Percentiles rank a stretch among this genome's conserved stretches.
These are phyloP conservation scores for Penicillium sp. DNA, from an alignment of 2,329 filamentous ascomycete species.

Conservation along the genomic window DNA sequence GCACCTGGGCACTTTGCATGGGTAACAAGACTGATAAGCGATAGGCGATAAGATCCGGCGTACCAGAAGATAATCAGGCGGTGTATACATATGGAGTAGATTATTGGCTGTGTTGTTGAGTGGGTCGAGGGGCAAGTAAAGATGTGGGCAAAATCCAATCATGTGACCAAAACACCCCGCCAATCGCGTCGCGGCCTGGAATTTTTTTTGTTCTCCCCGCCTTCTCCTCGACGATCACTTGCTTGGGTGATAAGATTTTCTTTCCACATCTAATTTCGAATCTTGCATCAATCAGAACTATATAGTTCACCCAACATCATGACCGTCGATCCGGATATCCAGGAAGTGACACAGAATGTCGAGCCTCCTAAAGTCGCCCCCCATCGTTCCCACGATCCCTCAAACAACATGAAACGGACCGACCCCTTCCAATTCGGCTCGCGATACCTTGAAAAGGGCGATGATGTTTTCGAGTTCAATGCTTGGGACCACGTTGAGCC, in stretches of 20 bases:
- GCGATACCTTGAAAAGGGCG: constrained; percentile 69
- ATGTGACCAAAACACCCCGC: not conserved
- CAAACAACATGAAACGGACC: constrained; percentile 71
- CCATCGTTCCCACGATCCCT: constrained; percentile 59
- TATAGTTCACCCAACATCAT: constrained; percentile 3
- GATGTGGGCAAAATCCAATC: not conserved
- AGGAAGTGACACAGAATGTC: constrained; percentile 38
- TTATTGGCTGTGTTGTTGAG: not conserved
- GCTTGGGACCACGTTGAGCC: constrained; percentile 98
- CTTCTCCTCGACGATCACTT: constrained; percentile 4
- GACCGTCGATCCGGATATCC: constrained; percentile 9
- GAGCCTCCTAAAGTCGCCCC: constrained; percentile 43
- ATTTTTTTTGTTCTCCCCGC: constrained; percentile 11
- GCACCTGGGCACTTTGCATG: not conserved
- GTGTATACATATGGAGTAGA: rapidly evolving
- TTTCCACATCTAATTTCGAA: not conserved
- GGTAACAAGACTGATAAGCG: not conserved
- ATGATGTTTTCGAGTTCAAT: constrained; percentile 94
- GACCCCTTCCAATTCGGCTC: constrained; percentile 96
- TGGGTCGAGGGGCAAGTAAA: not conserved
- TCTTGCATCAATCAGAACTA: not conserved
- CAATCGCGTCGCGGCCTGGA: constrained; percentile 3
- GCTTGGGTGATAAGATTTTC: constrained; percentile 2
- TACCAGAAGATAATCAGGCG: constrained; percentile 5
- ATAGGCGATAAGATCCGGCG: constrained; percentile 5